phyloP scores from a whole-genome alignment of 257 asterid species.

The Petunia secreta region DNA sequence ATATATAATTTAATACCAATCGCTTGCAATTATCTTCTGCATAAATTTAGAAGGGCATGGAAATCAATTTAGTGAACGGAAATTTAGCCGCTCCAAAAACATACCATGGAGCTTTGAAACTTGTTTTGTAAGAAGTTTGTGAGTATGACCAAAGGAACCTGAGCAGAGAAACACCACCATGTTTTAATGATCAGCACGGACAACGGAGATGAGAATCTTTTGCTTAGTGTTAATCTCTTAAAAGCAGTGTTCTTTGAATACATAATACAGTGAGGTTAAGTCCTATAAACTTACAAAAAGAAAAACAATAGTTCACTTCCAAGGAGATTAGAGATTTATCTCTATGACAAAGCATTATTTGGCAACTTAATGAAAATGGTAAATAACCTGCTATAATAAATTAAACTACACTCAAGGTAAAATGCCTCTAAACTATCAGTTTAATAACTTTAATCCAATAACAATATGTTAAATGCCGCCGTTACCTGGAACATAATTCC shows the following conservation, averaged over 20 bases:
- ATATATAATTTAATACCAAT: slow-evolving; percentile 1
- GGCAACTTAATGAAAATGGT: background rate
- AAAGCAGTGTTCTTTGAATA: background rate
- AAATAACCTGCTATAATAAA: background rate
- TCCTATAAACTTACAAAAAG: background rate
- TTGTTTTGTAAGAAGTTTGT: slow-evolving; percentile 81
- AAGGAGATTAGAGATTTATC: no score
- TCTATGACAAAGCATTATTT: no score
- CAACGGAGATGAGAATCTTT: background rate
- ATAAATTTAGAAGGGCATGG: background rate
- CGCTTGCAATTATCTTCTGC: background rate
- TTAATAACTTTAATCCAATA: background rate
- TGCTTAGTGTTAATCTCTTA: background rate
- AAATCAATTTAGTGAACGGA: background rate
- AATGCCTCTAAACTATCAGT: no score
- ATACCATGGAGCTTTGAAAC: slow-evolving; percentile 89
- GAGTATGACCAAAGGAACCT: slow-evolving; percentile 91
- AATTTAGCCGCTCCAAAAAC: slow-evolving; percentile 22
- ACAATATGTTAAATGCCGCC: background rate
- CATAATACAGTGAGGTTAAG: background rate
- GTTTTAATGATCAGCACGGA: background rate
- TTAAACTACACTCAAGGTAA: background rate
- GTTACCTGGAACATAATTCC: slow-evolving; percentile 95
- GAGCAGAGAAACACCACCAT: slow-evolving; percentile 33
- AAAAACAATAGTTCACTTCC: no score